These are phyloP conservation scores for Gaeumannomyces sp. DNA, from an alignment of 2,329 filamentous ascomycete genomes.

Conservation along the genomic window DNA sequence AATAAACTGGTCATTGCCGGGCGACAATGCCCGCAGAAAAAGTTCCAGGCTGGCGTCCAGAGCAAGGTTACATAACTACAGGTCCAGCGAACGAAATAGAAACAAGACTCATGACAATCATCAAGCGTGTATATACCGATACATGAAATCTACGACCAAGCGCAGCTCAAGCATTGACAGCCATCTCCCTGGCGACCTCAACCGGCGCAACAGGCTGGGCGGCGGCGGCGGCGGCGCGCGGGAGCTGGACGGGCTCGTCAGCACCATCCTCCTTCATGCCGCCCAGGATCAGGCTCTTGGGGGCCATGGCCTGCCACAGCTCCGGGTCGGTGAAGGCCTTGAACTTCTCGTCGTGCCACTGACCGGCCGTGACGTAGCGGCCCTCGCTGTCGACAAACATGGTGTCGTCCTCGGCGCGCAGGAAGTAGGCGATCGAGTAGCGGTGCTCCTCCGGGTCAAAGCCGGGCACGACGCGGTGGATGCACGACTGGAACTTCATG, in stretches of 20 bases:
- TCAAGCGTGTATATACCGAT: background rate
- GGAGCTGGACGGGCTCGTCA: conserved; percentile 17
- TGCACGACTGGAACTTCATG: conserved; percentile 48
- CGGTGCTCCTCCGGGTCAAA: conserved; percentile 45
- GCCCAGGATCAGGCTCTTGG: conserved; percentile 41
- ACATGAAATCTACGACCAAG: background rate
- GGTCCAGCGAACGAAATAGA: background rate
- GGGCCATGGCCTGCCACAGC: conserved; percentile 39
- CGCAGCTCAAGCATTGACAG: background rate
- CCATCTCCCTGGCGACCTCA: background rate
- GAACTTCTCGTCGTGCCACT: conserved; percentile 52
- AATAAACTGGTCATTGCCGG: too few species aligned
- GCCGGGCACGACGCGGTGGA: conserved; percentile 48
- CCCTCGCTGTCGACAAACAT: conserved; percentile 51
- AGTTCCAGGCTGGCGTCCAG: too few species aligned
- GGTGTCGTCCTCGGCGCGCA: conserved; percentile 49
- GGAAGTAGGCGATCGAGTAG: conserved; percentile 54
- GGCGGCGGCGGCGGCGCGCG: background rate
- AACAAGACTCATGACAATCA: background rate
- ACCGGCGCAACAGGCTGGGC: background rate
- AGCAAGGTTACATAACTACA: background rate
- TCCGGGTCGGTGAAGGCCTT: conserved; percentile 39
- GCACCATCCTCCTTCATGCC: conserved; percentile 40
- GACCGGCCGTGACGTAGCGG: conserved; percentile 43
- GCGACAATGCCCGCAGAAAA: too few species aligned